phyloP scores from a whole-genome alignment of 257 asterid genomes.

The Plantago major region DNA sequence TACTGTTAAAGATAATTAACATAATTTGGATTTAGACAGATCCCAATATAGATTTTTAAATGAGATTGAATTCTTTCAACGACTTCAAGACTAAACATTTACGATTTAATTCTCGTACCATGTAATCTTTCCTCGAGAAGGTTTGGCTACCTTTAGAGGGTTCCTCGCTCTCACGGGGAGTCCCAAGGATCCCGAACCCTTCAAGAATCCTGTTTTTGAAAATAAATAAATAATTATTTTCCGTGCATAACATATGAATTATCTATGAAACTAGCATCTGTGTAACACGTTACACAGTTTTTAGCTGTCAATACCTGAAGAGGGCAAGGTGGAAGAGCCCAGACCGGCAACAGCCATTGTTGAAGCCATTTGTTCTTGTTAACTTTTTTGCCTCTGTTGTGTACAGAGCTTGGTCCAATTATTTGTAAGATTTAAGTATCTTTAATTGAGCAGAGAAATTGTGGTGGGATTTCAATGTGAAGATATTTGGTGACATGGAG shows the following conservation, averaged over 20 bases:
- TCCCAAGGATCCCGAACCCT: conserved; percentile 40
- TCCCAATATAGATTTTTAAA: no score
- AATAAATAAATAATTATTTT: no score
- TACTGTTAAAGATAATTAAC: conserved; percentile 17
- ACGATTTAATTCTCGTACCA: conserved; percentile 37
- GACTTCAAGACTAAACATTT: not conserved
- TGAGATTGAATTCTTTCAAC: no score
- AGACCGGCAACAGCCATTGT: conserved; percentile 69
- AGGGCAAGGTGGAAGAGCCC: conserved; percentile 48
- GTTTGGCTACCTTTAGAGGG: conserved; percentile 57
- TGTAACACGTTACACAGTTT: no score
- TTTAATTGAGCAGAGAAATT: conserved; percentile 15
- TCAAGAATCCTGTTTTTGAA: no score
- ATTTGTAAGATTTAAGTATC: not conserved
- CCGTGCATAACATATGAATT: not conserved
- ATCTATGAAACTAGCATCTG: no score
- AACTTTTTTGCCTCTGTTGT: not conserved
- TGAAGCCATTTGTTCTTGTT: conserved; percentile 41
- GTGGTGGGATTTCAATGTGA: conserved; percentile 20
- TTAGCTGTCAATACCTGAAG: conserved; percentile 21
- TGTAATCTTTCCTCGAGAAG: conserved; percentile 69
- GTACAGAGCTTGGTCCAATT: conserved; percentile 6
- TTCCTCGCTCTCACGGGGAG: conserved; percentile 58
- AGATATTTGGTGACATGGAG: conserved; percentile 33
- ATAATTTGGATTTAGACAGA: not conserved